Conservation (phyloP, 2,329 filamentous ascomycete genomes). For the Lecanoromycetidae sp. region DNA sequence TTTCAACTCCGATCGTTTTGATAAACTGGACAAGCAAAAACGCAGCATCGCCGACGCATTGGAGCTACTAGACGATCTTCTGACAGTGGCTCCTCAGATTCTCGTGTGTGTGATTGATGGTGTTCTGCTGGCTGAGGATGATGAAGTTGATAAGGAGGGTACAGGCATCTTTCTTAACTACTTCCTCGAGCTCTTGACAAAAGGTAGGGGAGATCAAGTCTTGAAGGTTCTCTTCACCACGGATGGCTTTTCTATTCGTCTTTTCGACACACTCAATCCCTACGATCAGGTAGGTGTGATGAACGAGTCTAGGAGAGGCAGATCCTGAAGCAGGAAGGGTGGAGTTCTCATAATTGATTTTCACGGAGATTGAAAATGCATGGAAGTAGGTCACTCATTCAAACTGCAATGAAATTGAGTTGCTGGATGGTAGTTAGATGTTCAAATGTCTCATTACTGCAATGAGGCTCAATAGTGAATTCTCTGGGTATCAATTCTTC, state of each 20-base stretch:
- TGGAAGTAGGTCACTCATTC: too few relatives aligned
- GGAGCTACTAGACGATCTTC: neutral
- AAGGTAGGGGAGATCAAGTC: neutral
- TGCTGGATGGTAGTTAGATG: too few relatives aligned
- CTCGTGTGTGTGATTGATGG: constrained; percentile 2
- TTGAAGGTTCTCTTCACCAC: neutral
- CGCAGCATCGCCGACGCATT: neutral
- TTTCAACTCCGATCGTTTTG: neutral
- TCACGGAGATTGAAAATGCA: too few relatives aligned
- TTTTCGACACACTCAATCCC: neutral
- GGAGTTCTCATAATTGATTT: too few relatives aligned
- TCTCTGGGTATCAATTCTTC: too few relatives aligned
- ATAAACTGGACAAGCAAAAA: neutral
- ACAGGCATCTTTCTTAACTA: neutral
- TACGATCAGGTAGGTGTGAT: neutral
- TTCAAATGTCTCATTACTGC: too few relatives aligned
- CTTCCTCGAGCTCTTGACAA: neutral
- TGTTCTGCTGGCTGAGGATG: neutral
- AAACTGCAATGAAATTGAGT: too few relatives aligned
- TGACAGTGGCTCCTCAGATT: neutral
- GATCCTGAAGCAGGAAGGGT: too few relatives aligned
- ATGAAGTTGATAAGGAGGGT: neutral
- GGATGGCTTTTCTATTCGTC: neutral
- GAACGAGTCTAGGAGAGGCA: neutral
- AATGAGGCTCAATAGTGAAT: too few relatives aligned